Base-by-base conservation (phyloP, 441 rosid species). In the Pelargonium cotyledonis region DNA sequence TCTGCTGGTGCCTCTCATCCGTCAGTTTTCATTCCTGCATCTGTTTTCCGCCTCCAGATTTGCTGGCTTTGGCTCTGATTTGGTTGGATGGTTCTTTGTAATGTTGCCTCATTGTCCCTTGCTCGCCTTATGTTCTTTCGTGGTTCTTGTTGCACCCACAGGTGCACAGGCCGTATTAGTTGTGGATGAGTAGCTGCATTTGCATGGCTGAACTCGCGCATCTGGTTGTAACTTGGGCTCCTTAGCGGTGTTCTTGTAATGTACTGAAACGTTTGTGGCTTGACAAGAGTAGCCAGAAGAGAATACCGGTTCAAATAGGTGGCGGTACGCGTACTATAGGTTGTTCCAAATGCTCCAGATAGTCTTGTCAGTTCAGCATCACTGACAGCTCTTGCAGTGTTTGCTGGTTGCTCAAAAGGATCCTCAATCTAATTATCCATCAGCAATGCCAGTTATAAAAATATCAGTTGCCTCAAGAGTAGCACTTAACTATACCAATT, bases 391-490 rank as follows among this genome's bases (percentile, higher is more conserved):
- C 97, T 83, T 15, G 96, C 94, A 63, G 89, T 66, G 74, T 91
- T 94, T 78, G 82, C 86, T 5, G 92, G 91, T 77, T 85, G 96
- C 83, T 91, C 95, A 26, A 89, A 87, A 26, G 97, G 99, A 81
- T 94, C 99, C 84, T 94, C 99, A 65, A 91, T 78, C 97, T 94
- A 75, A 67, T 40, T 63, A 75, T 67, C 60, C 60, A 74, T 26
- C 47, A 77, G 63, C 65, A 68, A 18, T 5, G n/a, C 49, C 66
- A 35, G 4, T 51, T 26, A 73, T 68, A 26, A 70, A 65, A 15
- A 71, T 65, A 15, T 41, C 1, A n/a, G 7, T 12, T n/a, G 8
- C 10, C 10, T n/a, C 16, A 15, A 3, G 43, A 75, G 66, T 35
- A 8, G 55, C 26, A n/a, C 31, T 1, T 26, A 26, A 26, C 2